These are phyloP conservation scores for Ramaria rubella DNA, from an alignment of 768 basidiomycete genomes.

Conservation along the genomic window DNA sequence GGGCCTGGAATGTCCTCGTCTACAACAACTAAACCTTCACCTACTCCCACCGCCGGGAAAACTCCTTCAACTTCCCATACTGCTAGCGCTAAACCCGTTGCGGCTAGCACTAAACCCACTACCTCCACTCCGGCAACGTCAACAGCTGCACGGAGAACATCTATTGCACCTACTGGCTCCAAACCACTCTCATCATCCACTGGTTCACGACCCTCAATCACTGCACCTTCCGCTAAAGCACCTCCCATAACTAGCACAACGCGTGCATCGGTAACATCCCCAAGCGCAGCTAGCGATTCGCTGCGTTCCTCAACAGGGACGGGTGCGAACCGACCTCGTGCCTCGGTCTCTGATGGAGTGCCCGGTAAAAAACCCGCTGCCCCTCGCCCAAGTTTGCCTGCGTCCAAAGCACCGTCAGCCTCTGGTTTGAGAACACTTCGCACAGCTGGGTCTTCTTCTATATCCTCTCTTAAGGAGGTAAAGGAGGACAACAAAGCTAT, in stretches of 20 bases:
- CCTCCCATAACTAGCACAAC: slow-evolving; percentile 33
- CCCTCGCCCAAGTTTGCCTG: slow-evolving; percentile 37
- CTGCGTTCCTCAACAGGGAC: slow-evolving; percentile 34
- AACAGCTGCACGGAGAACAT: neutral
- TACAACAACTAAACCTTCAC: slow-evolving; percentile 12
- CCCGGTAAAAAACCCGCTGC: slow-evolving; percentile 37
- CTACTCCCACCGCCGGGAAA: slow-evolving; percentile 7
- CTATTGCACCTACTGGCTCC: slow-evolving; percentile 14
- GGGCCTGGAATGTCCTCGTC: slow-evolving; percentile 17
- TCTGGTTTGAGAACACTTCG: slow-evolving; percentile 29
- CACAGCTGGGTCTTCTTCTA: slow-evolving; percentile 48
- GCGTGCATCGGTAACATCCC: slow-evolving; percentile 51
- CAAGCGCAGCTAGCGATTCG: slow-evolving; percentile 46
- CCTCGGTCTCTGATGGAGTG: slow-evolving; percentile 59
- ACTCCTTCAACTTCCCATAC: slow-evolving; percentile 3
- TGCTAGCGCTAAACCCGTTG: slow-evolving; percentile 9
- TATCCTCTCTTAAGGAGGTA: slow-evolving; percentile 69
- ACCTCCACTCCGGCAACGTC: slow-evolving; percentile 16
- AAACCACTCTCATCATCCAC: slow-evolving; percentile 20
- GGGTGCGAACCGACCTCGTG: slow-evolving; percentile 47
- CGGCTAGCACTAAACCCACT: slow-evolving; percentile 22
- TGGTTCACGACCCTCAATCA: slow-evolving; percentile 29
- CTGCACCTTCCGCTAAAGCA: slow-evolving; percentile 16
- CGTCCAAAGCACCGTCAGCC: slow-evolving; percentile 22
- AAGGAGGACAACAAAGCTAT: slow-evolving; percentile 53